These are phyloP conservation scores for Grammothele lineata DNA, from an alignment of 768 basidiomycete species.

Conservation along the genomic window DNA sequence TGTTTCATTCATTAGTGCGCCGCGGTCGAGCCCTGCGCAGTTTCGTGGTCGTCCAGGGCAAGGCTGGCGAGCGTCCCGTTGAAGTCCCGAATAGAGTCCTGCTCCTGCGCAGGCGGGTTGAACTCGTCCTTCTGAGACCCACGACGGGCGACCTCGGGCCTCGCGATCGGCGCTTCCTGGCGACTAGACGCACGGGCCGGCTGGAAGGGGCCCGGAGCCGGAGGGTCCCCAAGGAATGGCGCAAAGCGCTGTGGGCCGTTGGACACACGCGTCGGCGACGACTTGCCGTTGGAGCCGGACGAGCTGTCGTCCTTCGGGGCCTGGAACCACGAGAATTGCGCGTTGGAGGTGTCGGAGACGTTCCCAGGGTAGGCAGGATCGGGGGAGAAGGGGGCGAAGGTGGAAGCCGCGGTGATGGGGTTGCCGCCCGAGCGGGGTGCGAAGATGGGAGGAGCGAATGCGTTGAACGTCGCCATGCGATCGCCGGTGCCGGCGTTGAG, in stretches of 20 bases:
- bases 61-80: slow-evolving; percentile 77
- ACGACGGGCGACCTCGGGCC: slow-evolving; percentile 18
- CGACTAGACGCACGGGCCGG: slow-evolving; percentile 39
- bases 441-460: slow-evolving; percentile 17
- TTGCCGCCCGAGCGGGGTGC: slow-evolving; percentile 12
- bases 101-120: slow-evolving; percentile 29
- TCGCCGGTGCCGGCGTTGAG: slow-evolving; percentile 17
- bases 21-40: slow-evolving; percentile 11
- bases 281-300: slow-evolving; percentile 31
- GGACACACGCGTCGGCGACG: slow-evolving; percentile 39
- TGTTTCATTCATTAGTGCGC: neutral
- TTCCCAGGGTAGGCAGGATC: slow-evolving; percentile 51
- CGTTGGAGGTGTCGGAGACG: slow-evolving; percentile 33
- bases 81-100: slow-evolving; percentile 60
- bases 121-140: slow-evolving; percentile 19
- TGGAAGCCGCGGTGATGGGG: slow-evolving; percentile 4
- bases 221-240: slow-evolving; percentile 42
- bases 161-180: slow-evolving; percentile 28
- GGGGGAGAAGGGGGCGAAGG: slow-evolving; percentile 78
- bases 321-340: slow-evolving; percentile 39
- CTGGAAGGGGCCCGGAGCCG: slow-evolving; percentile 22
- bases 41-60: slow-evolving; percentile 45
- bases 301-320: slow-evolving; percentile 47
- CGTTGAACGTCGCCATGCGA: slow-evolving; percentile 15
- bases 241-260: too few relatives aligned